Conservation (phyloP, 768 basidiomycete genomes). For the Chalciporus pseudorubinellus region DNA sequence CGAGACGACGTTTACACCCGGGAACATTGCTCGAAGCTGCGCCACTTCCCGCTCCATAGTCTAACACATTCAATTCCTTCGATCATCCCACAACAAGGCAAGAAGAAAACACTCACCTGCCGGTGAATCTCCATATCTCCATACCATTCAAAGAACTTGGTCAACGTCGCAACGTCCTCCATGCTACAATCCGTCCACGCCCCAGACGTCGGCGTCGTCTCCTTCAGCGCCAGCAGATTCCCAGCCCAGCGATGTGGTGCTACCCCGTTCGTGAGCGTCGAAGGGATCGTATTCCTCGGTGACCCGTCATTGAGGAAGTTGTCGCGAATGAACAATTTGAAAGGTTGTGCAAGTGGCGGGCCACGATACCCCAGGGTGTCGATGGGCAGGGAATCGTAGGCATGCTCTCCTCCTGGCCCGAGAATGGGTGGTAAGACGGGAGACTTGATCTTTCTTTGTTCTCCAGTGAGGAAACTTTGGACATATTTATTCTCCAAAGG, state of each 20-base stretch:
- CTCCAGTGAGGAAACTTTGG: neutral
- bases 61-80: too few relatives aligned
- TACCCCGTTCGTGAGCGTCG: neutral
- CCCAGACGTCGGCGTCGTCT: neutral
- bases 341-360: constrained; percentile 1
- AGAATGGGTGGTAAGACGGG: neutral
- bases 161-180: too few relatives aligned
- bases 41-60: too few relatives aligned
- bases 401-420: neutral
- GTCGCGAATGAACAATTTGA: too few relatives aligned
- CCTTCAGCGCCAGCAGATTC: constrained; percentile 7
- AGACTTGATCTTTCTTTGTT: neutral
- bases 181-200: neutral
- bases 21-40: too few relatives aligned
- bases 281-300: constrained; percentile 2
- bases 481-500: neutral
- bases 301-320: too few relatives aligned
- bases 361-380: neutral
- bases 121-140: neutral
- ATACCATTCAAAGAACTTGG: constrained; percentile 6
- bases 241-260: constrained; percentile 10
- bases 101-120: too few relatives aligned
- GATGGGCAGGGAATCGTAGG: neutral
- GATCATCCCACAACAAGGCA: too few relatives aligned
- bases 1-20: too few relatives aligned